A percentile compares a stretch with the other conserved stretches of the same genome.
Conservation (phyloP, 1,284 basidiomycete species). For the Naganishia cerealis region DNA sequence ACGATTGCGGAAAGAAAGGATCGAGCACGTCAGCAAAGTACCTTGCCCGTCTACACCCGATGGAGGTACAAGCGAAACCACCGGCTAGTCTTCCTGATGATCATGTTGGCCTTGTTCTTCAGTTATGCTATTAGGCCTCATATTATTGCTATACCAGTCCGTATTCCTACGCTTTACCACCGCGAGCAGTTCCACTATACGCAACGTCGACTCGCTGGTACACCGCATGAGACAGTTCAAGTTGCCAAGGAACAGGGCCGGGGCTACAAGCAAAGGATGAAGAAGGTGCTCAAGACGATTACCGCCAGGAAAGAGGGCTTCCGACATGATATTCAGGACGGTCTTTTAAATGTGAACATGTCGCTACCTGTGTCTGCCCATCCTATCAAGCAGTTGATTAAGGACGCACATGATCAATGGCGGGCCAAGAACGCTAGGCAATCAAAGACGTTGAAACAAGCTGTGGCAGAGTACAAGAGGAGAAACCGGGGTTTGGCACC, state of each 20-base stretch:
- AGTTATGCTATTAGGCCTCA: not conserved
- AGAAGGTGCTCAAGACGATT: not conserved
- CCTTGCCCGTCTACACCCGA: conserved; percentile 25
- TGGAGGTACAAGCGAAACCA: conserved; percentile 27
- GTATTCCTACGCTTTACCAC: conserved; percentile 1
- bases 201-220: conserved; percentile 15
- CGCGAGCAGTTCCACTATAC: conserved; percentile 6
- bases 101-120: conserved; percentile 10
- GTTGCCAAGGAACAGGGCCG: not conserved
- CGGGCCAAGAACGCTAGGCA: conserved; percentile 59
- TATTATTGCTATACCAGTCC: conserved; percentile 5
- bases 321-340: conserved; percentile 20
- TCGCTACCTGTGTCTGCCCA: conserved; percentile 46
- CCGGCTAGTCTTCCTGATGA: not conserved
- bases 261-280: conserved; percentile 4
- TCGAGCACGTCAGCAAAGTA: not conserved
- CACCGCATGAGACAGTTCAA: not conserved
- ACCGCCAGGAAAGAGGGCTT: not conserved
- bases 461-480: conserved; percentile 60
- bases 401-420: conserved; percentile 59
- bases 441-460: conserved; percentile 60
- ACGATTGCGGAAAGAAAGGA: conserved; percentile 15
- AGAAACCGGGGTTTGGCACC: conserved; percentile 51
- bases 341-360: conserved; percentile 27
- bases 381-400: conserved; percentile 62